These are phyloP conservation scores for Populus hybrid DNA, from an alignment of 441 rosid species.

Conservation along the genomic window DNA sequence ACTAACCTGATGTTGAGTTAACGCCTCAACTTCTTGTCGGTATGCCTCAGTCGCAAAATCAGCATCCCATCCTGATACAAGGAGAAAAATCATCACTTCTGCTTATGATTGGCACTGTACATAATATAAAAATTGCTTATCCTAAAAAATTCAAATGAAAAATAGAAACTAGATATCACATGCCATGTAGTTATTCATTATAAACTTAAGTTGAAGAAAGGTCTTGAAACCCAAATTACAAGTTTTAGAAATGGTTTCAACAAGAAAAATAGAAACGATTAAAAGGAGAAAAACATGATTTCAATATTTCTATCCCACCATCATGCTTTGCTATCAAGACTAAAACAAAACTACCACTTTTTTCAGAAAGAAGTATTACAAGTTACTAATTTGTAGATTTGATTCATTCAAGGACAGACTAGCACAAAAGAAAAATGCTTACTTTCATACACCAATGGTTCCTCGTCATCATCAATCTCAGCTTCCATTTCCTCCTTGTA, in stretches of 20 bases:
- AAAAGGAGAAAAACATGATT: not conserved
- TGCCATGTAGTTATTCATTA: not conserved
- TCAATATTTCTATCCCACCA: not conserved
- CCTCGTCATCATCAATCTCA: constrained; percentile 99
- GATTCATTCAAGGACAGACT: constrained; percentile 8
- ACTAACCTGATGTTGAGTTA: constrained; percentile 94
- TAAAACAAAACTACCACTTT: not conserved
- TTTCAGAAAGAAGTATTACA: not conserved
- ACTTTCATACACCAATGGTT: constrained; percentile 98
- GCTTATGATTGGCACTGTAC: not conserved
- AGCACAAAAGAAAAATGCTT: constrained; percentile 35
- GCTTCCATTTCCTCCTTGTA: constrained; percentile 99
- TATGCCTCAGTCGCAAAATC: constrained; percentile 99
- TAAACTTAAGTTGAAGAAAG: not conserved
- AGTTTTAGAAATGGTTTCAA: not conserved
- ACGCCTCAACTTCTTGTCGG: constrained; percentile 91
- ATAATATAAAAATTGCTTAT: not conserved
- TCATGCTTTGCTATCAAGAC: not conserved
- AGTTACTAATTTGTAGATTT: not conserved
- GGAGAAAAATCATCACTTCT: not conserved
- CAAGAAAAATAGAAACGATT: not conserved
- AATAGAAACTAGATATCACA: not conserved
- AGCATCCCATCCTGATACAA: constrained; percentile 89
- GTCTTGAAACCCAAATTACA: not conserved
- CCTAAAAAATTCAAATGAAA: not conserved